These are phyloP conservation scores for Colletotrichum sp. DNA, from an alignment of 2,329 filamentous ascomycete genomes.

Conservation along the genomic window DNA sequence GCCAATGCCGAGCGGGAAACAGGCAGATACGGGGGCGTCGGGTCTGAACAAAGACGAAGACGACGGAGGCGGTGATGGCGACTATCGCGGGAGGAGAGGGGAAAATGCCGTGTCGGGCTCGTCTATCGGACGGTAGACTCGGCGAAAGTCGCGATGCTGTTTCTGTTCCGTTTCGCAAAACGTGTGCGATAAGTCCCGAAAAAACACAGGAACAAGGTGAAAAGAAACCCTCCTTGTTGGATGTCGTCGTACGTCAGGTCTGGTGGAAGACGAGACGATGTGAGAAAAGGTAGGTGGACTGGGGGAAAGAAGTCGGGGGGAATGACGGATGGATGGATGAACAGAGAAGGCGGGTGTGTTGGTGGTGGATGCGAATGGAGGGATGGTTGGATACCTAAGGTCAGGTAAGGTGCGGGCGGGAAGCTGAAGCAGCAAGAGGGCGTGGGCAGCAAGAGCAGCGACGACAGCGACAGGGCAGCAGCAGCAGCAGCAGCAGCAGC, in stretches of 20 bases:
- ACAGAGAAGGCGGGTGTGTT: not conserved
- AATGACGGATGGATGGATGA: not conserved
- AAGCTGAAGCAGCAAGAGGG: not conserved
- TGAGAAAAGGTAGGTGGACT: not conserved
- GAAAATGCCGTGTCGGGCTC: not conserved
- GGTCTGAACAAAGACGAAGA: not conserved
- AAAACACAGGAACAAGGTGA: not conserved
- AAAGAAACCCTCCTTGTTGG: not conserved
- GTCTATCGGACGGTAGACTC: not conserved
- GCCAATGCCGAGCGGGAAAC: not conserved
- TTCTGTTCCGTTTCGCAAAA: conserved; percentile 15
- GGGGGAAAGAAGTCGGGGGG: not conserved
- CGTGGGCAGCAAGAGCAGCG: not conserved
- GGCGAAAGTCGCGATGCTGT: conserved; percentile 1
- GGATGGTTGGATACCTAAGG: not conserved
- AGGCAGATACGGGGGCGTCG: not conserved
- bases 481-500: not conserved
- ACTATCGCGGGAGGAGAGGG: conserved; percentile 4
- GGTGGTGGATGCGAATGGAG: not conserved
- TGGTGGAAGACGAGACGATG: conserved; percentile 4
- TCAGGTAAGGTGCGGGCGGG: not conserved
- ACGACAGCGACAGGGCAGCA: not conserved
- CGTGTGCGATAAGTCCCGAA: not conserved
- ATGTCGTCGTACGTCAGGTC: not conserved
- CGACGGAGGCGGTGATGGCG: conserved; percentile 3